A percentile compares a stretch with the other conserved stretches of the same genome.
Evolutionary conservation across 768 basidiomycete species (phyloP).

Genomic region (Amanita pallidorosea): DNA sequence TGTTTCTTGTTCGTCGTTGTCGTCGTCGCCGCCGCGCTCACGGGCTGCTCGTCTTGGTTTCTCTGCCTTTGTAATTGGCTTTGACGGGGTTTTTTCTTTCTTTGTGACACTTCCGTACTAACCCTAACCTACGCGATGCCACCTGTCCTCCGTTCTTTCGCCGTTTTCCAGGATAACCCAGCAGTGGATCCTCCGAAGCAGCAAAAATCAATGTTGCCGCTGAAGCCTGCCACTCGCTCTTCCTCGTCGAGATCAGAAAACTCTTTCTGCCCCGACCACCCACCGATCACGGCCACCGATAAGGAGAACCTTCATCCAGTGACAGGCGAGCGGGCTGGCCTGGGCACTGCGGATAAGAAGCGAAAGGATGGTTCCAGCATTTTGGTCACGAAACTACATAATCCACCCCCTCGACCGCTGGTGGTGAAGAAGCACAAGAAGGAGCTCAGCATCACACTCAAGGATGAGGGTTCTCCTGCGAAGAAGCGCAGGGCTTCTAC

Average conservation of each 20-base stretch:
- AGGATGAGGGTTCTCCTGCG: constrained; percentile 29
- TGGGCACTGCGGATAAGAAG: constrained; percentile 39
- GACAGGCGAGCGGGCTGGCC: constrained; percentile 52
- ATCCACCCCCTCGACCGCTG: constrained; percentile 13
- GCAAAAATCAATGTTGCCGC: constrained; percentile 16
- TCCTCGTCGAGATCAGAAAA: constrained; percentile 17
- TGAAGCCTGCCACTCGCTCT: constrained; percentile 15
- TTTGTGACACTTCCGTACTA: background rate
- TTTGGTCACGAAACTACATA: constrained; percentile 41
- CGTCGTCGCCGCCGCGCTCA: background rate
- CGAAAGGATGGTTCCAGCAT: constrained; percentile 41
- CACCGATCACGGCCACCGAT: constrained; percentile 33
- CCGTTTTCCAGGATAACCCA: constrained; percentile 52
- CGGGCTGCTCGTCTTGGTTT: background rate
- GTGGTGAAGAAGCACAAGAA: constrained; percentile 34
- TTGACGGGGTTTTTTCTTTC: too few relatives aligned
- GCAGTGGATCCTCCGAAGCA: constrained; percentile 22
- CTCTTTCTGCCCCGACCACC: constrained; percentile 9
- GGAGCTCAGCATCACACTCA: constrained; percentile 17
- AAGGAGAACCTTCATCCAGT: constrained; percentile 76
- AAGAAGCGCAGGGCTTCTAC: constrained; percentile 55
- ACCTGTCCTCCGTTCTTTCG: constrained; percentile 26
- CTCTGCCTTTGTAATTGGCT: background rate
- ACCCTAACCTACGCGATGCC: constrained; percentile 1
- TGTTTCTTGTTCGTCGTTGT: background rate